These are phyloP conservation scores for Colletotrichum chrysophilum DNA, from an alignment of 2,329 filamentous ascomycete genomes.

Conservation along the genomic window DNA sequence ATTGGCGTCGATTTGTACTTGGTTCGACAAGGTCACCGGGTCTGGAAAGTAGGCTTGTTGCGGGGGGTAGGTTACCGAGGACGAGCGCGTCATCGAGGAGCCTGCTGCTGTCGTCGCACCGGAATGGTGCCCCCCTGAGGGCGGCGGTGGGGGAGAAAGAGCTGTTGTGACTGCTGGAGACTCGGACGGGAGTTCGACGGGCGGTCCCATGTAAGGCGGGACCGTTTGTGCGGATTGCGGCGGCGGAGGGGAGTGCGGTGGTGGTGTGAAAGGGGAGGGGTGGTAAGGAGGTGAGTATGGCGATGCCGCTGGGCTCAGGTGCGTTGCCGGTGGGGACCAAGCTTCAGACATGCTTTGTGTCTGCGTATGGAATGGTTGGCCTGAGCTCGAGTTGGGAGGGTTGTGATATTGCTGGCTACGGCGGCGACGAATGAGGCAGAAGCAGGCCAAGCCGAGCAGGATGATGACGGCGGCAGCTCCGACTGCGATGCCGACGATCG, in stretches of 20 bases:
- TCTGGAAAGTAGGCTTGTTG: slow-evolving; percentile 19
- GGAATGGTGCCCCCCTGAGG: not conserved
- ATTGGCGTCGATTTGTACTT: slow-evolving; percentile 34
- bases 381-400: not conserved
- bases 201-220: slow-evolving; percentile 25
- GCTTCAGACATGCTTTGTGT: slow-evolving; percentile 17
- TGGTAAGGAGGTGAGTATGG: slow-evolving; percentile 11
- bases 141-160: not conserved
- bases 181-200: slow-evolving; percentile 31
- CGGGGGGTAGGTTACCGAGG: slow-evolving; percentile 3
- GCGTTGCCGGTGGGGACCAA: slow-evolving; percentile 17
- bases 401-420: slow-evolving; percentile 4
- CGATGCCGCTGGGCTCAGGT: not conserved
- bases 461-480: slow-evolving; percentile 33
- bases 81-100: not conserved
- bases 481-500: slow-evolving; percentile 49
- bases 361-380: slow-evolving; percentile 6
- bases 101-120: not conserved
- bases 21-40: not conserved
- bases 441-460: slow-evolving; percentile 23
- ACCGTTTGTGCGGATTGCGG: slow-evolving; percentile 21
- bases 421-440: slow-evolving; percentile 36
- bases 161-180: not conserved
- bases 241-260: not conserved
- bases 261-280: not conserved